Evolutionary conservation across 192 early-diverging fungal genomes (phyloP).

Genomic region (Radiomyces spectabilis): DNA sequence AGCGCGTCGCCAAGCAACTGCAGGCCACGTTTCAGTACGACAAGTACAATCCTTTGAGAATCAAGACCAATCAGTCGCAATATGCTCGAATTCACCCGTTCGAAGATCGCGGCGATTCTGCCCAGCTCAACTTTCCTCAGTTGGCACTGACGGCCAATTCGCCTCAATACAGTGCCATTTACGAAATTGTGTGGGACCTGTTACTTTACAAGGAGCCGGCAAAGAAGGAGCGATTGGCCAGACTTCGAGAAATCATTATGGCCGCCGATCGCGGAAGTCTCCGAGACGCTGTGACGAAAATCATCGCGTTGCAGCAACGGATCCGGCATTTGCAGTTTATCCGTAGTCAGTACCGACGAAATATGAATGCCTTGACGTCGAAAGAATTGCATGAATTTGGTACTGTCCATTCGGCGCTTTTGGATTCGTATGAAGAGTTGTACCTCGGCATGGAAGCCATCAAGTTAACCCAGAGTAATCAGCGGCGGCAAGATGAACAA

Average conservation of each 20-base stretch:
- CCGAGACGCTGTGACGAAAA: slow-evolving; percentile 41
- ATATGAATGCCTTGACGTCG: slow-evolving; percentile 8
- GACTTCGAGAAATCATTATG: slow-evolving; percentile 68
- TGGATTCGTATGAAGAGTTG: slow-evolving; percentile 50
- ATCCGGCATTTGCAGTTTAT: slow-evolving; percentile 39
- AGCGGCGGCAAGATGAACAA: slow-evolving; percentile 50
- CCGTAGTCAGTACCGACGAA: slow-evolving; percentile 23
- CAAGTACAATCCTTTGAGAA: slow-evolving; percentile 59
- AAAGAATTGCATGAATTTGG: slow-evolving; percentile 20
- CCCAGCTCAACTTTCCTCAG: slow-evolving; percentile 67
- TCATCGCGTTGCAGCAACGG: slow-evolving; percentile 51
- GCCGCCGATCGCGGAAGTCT: slow-evolving; percentile 75
- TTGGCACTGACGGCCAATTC: slow-evolving; percentile 69
- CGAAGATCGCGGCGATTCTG: slow-evolving; percentile 55
- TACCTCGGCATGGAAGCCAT: slow-evolving; percentile 65
- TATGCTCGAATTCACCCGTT: slow-evolving; percentile 26
- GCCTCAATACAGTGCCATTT: slow-evolving; percentile 63
- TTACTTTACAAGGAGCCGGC: slow-evolving; percentile 80
- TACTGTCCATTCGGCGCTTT: slow-evolving; percentile 9
- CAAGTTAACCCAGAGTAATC: slow-evolving; percentile 46
- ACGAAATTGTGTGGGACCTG: slow-evolving; percentile 70
- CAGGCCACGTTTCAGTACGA: slow-evolving; percentile 52
- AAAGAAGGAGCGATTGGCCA: slow-evolving; percentile 60
- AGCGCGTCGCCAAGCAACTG: slow-evolving; percentile 51
- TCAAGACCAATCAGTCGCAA: slow-evolving; percentile 32